Base-by-base conservation (phyloP, 139 green algal genomes). In the Ostreobium quekettii region DNA sequence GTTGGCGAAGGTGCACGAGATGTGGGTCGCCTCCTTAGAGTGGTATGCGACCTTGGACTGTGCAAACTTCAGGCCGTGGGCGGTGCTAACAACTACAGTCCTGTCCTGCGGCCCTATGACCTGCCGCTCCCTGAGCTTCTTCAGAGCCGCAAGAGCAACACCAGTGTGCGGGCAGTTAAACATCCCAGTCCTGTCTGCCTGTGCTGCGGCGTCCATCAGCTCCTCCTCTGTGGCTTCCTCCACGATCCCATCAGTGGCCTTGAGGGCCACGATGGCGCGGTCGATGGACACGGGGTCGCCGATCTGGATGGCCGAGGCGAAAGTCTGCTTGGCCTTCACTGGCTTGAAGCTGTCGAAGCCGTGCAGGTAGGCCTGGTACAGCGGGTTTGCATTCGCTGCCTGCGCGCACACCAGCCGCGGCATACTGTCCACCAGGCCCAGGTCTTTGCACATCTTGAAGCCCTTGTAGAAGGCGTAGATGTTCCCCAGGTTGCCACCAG, bases 381-480 rank as follows among this genome's bases (percentile, higher is more conserved):
- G 81, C 6, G 94, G 94, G 82, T 99, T 99, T 65, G 94, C 94
- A 72, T 98, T 98, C 11, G 81, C 66, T 24, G 94, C 93, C 80
- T 97, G 82, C 22, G 87, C 86, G 37, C 82, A 85, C 29, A 98
- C 95, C 65, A 99, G 78, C n/a, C 94, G 83, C 1, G 95, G 95
- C 49, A 99, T 84, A 15, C 75, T 67, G 76, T 97, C 83, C 8
- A 90, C 80, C 33, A 99, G 78, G 33, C 95, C 95, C 61, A 99
- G 83, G 31, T 99, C 94, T 71, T 80, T 83, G 63, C 72, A 77
- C 83, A 89, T 87, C 73, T 85, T 83, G 79, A 89, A 89, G 62
- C 83, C 83, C 80, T 99, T 99, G 90, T 98, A 98, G 74, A 99
- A 99, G 11, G 95, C 95, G 76, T 99, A 99, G 57, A 99, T 88